Conservation (phyloP, 345 rosid genomes). For the Adansonia digitata region DNA sequence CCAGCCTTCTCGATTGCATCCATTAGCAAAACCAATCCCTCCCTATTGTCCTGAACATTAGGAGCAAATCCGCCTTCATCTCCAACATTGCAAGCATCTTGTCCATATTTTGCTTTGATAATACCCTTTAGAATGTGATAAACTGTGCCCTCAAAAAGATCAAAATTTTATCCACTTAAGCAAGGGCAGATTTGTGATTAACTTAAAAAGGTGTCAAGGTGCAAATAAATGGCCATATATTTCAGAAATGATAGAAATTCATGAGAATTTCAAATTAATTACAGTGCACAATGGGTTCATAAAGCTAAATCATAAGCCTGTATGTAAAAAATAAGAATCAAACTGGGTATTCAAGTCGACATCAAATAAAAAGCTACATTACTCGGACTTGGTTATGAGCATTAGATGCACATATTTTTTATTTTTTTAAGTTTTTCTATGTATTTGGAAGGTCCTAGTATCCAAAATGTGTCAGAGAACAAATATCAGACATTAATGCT, state of each 20-base stretch:
- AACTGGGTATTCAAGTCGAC: background rate
- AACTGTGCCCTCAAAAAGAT: slow-evolving; percentile 39
- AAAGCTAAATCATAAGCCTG: background rate
- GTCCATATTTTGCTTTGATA: slow-evolving; percentile 86
- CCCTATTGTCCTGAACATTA: slow-evolving; percentile 95
- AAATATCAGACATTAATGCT: too few relatives aligned
- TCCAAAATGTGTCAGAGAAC: too few relatives aligned
- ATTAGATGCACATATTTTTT: too few relatives aligned
- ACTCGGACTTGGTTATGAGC: too few relatives aligned
- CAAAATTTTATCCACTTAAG: background rate
- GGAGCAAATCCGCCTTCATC: slow-evolving; percentile 99
- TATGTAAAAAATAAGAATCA: background rate
- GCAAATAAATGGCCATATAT: background rate
- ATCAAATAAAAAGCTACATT: too few relatives aligned
- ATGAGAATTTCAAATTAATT: background rate
- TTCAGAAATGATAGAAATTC: too few relatives aligned
- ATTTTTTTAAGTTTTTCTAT: too few relatives aligned
- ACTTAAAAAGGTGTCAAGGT: background rate
- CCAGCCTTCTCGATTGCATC: slow-evolving; percentile 98
- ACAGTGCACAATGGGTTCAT: background rate
- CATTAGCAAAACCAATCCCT: slow-evolving; percentile 87
- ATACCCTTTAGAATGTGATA: slow-evolving; percentile 86
- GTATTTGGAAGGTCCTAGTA: too few relatives aligned
- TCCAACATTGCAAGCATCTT: slow-evolving; percentile 99
- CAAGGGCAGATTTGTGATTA: background rate